Evolutionary conservation across 192 early-diverging fungal genomes (phyloP), one percentile per base, ranked within the genome.

Genomic region (Bifiguratus adelaidae): DNA sequence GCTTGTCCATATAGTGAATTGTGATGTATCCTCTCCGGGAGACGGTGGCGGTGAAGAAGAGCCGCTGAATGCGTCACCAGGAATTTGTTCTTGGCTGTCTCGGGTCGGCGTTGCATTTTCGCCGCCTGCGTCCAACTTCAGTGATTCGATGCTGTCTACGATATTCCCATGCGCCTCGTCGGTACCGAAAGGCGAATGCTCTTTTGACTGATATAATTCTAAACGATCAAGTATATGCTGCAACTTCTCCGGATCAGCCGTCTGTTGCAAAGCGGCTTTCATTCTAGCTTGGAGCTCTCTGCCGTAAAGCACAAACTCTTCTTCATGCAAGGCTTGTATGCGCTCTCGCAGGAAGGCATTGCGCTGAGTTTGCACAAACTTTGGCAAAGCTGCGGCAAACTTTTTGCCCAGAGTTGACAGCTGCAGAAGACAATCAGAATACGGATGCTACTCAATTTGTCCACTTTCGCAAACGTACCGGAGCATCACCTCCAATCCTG

Each of bases 1-100:
- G 20, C 82, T 86, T 7, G 91, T 98, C 91, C 92, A 96, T 6
- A 93, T 67, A 48, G 62, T 26, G 44, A 83, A 46, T 47, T 33
- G 32, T 33, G 32, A 33, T 8, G 8, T 62, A 27, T 19, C 47
- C 42, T 47, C 55, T 8, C 56, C 47, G 32, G 27, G 56, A 32
- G 32, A 24, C 20, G 51, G 18, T 2, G 37, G 34, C 27, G 43
- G 13, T 25, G 11, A 12, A n/a, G 15, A 29, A 29, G 18, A 21
- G 24, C 2, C n/a, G n/a, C n/a, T n/a, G n/a, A n/a, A n/a, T n/a
- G n/a, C n/a, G n/a, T n/a, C n/a, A n/a, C n/a, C n/a, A n/a, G n/a
- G n/a, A n/a, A n/a, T n/a, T 30, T 9, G 33, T 7, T 15, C 4
- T 35, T 12, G 13, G 44, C 50, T 37, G 36, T 57, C 24, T 48